A percentile compares a stretch with the other conserved stretches of the same genome.
These are phyloP conservation scores for Tribonema minus DNA, from an alignment of 108 stramenopile species.

Conservation along the genomic window DNA sequence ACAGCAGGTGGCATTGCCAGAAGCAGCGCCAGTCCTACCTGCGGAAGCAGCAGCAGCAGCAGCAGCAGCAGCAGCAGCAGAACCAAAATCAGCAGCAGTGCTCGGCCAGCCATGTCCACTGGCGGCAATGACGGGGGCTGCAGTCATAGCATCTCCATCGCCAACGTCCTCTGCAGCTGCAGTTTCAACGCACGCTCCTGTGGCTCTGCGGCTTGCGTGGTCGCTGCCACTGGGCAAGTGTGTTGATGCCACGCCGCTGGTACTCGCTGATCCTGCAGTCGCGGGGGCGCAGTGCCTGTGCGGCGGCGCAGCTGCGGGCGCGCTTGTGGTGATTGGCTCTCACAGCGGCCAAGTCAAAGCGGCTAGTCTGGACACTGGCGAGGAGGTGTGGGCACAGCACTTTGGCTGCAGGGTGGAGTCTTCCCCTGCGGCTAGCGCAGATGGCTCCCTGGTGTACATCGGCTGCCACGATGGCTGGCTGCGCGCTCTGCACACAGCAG, in stretches of 20 bases:
- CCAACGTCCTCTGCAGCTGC: too few relatives aligned
- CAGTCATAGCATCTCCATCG: too few relatives aligned
- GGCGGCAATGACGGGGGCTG: too few relatives aligned
- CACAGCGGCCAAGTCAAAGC: conserved; percentile 21
- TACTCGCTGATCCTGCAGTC: background rate
- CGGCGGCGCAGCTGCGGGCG: background rate
- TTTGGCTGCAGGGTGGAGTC: conserved; percentile 18
- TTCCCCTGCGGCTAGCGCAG: conserved; percentile 4
- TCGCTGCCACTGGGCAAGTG: conserved; percentile 13
- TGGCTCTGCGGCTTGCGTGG: conserved; percentile 6
- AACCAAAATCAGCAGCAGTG: too few relatives aligned
- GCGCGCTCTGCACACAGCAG: conserved; percentile 23
- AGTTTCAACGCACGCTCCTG: too few relatives aligned
- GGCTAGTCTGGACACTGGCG: conserved; percentile 7
- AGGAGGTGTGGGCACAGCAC: conserved; percentile 8
- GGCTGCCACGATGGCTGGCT: conserved; percentile 31
- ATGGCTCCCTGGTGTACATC: conserved; percentile 11
- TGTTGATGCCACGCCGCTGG: conserved; percentile 23
- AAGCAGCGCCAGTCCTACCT: too few relatives aligned
- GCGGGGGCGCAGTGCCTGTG: background rate
- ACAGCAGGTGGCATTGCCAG: too few relatives aligned
- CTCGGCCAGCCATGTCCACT: too few relatives aligned
- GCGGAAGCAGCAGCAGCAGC: too few relatives aligned
- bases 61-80: too few relatives aligned
- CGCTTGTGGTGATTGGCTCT: conserved; percentile 16